Evolutionary conservation across 306 rosid species (phyloP).

Genomic region (Vicia villosa): DNA sequence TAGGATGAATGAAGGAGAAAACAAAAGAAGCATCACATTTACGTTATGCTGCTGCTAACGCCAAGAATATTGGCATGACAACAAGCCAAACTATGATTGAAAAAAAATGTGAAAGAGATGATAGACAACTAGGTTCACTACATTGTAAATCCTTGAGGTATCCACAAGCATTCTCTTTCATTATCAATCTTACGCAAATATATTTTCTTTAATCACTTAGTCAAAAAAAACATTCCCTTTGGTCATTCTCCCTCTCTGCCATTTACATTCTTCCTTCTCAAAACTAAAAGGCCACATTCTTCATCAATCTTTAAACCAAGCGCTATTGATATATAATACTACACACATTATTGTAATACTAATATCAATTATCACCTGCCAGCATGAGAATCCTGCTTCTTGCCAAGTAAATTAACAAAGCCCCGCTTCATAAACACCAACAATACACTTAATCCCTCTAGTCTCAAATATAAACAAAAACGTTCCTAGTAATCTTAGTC

Average conservation of each 20-base stretch:
- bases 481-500: background rate
- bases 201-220: constrained; percentile 2
- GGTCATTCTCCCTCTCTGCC: constrained; percentile 15
- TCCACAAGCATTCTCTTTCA: constrained; percentile 6
- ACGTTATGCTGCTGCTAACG: background rate
- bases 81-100: background rate
- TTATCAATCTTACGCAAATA: constrained; percentile 7
- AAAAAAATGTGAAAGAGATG: background rate
- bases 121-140: background rate
- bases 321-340: background rate
- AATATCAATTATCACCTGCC: constrained; percentile 1
- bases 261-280: constrained; percentile 8
- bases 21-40: constrained; percentile 23
- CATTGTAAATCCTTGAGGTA: background rate
- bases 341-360: background rate
- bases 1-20: background rate
- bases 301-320: constrained; percentile 10
- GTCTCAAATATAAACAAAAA: background rate
- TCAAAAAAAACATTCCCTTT: background rate
- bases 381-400: background rate
- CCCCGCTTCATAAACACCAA: background rate
- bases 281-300: background rate
- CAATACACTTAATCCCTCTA: background rate
- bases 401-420: background rate
- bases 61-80: constrained; percentile 17